Evolutionary conservation across 305 asterid genomes (phyloP).

Genomic region (Fraxinus dipetala): DNA sequence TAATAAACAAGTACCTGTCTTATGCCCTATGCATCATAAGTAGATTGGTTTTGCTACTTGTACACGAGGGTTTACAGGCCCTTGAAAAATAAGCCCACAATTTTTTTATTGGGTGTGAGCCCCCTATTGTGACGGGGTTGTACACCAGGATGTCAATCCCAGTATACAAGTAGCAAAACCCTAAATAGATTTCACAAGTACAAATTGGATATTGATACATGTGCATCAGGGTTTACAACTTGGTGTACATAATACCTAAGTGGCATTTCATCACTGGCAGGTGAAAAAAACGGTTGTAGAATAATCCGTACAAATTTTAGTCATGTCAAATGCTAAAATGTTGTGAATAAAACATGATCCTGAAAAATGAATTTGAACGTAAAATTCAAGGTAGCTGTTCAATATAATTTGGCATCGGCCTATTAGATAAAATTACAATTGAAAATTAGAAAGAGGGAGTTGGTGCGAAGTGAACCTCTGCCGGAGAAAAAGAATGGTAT

Average conservation of each 20-base stretch:
- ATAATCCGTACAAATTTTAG: background rate
- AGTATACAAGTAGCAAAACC: background rate
- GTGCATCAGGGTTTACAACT: background rate
- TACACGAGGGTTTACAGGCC: too few species aligned
- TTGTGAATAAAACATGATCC: background rate
- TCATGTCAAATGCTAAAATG: background rate
- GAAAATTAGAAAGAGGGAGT: background rate
- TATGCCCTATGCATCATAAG: background rate
- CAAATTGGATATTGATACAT: background rate
- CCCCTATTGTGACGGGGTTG: background rate
- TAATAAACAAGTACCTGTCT: background rate
- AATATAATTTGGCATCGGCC: background rate
- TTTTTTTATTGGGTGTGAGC: background rate
- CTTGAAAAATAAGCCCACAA: too few species aligned
- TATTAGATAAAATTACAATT: background rate
- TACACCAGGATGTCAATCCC: background rate
- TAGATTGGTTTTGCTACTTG: background rate
- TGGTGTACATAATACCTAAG: too few species aligned
- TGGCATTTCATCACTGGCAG: background rate
- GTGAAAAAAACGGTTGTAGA: background rate
- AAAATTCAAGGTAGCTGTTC: background rate
- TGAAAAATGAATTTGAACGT: background rate
- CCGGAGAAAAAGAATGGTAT: background rate
- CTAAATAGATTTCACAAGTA: background rate
- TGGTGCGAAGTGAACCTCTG: background rate